phyloP scores from a whole-genome alignment of 108 stramenopile genomes.

The Nitzschia sp. region DNA sequence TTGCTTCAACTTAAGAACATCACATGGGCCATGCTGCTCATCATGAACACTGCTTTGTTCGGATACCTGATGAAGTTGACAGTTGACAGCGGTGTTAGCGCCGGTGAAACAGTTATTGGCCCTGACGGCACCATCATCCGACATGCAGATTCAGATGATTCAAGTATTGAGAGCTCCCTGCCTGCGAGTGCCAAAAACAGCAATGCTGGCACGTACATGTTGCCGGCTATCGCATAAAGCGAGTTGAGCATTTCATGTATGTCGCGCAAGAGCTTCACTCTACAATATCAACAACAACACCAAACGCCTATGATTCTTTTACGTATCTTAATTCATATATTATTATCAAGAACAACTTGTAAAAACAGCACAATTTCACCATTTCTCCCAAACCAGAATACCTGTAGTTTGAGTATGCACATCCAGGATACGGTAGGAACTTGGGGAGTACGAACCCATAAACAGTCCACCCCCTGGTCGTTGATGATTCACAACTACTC shows the following conservation, averaged over 20 bases:
- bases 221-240: conserved; percentile 39
- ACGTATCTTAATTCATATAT: not conserved
- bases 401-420: too few species aligned
- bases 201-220: conserved; percentile 43
- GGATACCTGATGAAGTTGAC: conserved; percentile 87
- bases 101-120: conserved; percentile 77
- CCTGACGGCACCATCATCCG: conserved; percentile 73
- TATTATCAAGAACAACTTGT: too few species aligned
- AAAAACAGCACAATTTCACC: too few species aligned
- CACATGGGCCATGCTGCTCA: conserved; percentile 74
- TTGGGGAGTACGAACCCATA: too few species aligned
- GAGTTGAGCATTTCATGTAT: conserved; percentile 1
- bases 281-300: too few species aligned
- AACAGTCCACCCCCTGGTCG: too few species aligned
- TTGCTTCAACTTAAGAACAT: conserved; percentile 76
- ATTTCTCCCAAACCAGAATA: too few species aligned
- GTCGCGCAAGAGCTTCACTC: conserved; percentile 3
- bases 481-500: too few species aligned
- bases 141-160: conserved; percentile 58
- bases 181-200: conserved; percentile 14
- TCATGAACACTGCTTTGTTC: conserved; percentile 77
- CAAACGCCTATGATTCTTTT: not conserved
- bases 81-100: conserved; percentile 60
- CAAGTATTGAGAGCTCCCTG: conserved; percentile 29
- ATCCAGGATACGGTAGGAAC: too few species aligned